phyloP scores from a whole-genome alignment of 2,329 filamentous ascomycete genomes.

The Talaromyces sp. region DNA sequence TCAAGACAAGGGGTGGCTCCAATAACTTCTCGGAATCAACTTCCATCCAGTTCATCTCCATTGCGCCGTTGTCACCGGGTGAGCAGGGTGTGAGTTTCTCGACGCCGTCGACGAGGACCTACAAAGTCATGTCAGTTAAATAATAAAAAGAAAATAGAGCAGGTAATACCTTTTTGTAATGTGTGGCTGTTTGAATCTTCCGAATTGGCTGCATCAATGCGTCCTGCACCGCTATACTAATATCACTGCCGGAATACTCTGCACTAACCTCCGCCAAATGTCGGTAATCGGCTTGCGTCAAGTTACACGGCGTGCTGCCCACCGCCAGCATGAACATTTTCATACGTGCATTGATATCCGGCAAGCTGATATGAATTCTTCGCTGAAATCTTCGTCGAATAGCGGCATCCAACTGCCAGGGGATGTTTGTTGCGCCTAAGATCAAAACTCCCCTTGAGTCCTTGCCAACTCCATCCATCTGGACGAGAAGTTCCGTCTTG shows the following conservation, averaged over 20 bases:
- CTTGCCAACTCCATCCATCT: constrained; percentile 98
- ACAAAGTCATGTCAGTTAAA: constrained; percentile 9
- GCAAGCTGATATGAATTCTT: constrained; percentile 89
- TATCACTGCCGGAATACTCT: constrained; percentile 94
- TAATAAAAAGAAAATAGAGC: background rate
- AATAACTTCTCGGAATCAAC: constrained; percentile 77
- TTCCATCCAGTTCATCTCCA: constrained; percentile 91
- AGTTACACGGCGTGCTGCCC: constrained; percentile 83
- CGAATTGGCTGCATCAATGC: constrained; percentile 96
- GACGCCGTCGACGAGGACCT: constrained; percentile 65
- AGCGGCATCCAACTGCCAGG: constrained; percentile 95
- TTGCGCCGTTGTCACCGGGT: constrained; percentile 76
- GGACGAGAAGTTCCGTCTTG: constrained; percentile 96
- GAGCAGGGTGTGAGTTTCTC: constrained; percentile 76
- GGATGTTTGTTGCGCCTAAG: constrained; percentile 94
- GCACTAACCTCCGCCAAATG: constrained; percentile 77
- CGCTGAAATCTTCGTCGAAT: constrained; percentile 95
- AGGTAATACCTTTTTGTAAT: constrained; percentile 78
- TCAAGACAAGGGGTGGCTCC: constrained; percentile 78
- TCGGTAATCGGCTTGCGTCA: constrained; percentile 72
- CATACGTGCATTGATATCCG: constrained; percentile 78
- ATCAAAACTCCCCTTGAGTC: constrained; percentile 92
- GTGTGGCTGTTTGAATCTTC: constrained; percentile 94
- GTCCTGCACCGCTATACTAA: constrained; percentile 89
- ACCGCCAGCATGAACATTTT: constrained; percentile 94